Base-by-base conservation (phyloP, 2,329 filamentous ascomycete species). In the Diaporthe sp. region DNA sequence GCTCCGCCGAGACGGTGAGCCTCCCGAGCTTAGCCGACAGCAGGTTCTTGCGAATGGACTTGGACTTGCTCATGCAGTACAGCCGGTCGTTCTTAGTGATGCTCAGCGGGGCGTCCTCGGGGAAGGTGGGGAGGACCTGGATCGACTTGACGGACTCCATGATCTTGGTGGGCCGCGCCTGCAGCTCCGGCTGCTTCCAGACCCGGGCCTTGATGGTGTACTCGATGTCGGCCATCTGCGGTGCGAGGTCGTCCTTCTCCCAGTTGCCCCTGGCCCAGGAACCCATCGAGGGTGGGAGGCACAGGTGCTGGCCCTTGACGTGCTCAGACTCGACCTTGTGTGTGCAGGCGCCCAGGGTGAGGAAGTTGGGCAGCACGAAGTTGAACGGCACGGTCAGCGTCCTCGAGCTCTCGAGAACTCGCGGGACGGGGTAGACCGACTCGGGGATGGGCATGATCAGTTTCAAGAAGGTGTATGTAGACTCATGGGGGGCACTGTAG, bases 331-430 rank as follows among this genome's bases (percentile, higher is more conserved):
- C 82, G 72, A 86, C 85, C 39, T 81, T 78, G 83, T 91, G 90
- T 79, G 84, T 87, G 84, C 90, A 92, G 25, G 90, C 89, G 75
- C 86, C 86, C 68, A 91, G 84, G 25, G 90, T 91, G 76, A 92
- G 87, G 72, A 90, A 87, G 78, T 85, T 84, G n/a, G 90, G 90
- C 22, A 92, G 86, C 75, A 91, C 87, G 78, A 92, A 92, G 83
- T 90, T 83, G 83, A 92, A 90, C n/a, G 90, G 90, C 34, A 92
- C 81, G 19, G 80, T 85, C 81, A 90, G 89, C 37, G 84, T 85
- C 77, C 81, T 81, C 2, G 86, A 88, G n/a, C 85, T 84, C 80
- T 87, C 83, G 76, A 91, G 87, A 42, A 90, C 79, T 46, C 86
- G 83, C 28, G 86, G 83, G 10, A 82, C 81, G 2, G 90, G 90